Base-by-base conservation (phyloP, 169 alveolate species). In the Plasmodium knowlesi region DNA sequence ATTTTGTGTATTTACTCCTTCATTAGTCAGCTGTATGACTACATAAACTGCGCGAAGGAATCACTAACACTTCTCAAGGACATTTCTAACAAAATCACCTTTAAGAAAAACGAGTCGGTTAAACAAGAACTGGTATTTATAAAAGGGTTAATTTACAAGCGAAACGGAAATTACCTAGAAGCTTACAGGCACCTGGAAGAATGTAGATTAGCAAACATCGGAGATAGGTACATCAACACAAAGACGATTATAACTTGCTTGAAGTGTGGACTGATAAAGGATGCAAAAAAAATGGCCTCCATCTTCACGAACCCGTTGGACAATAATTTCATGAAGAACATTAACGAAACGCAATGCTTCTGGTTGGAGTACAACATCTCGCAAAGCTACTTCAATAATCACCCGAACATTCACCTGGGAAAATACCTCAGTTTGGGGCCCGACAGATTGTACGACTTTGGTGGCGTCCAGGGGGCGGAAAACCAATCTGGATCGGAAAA, bases 11-110 rank as follows among this genome's bases (percentile, higher is more conserved):
- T 89, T 34, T 50, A 89, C 71, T 89, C 94, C 6, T 89, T 89
- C 82, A 67, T 89, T 61, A 89, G 82, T 79, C 94, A 89, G 57
- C n/a, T 89, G 72, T 89, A 89, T 89, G 94, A 89, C 71, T 89
- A 89, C 82, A 89, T 89, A 39, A 89, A 89, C 50, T 89, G 89
- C 34, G 37, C 83, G 32, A 32, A 79, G 30, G 89, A 89, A 37
- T 54, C 94, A 14, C 53, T 89, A 79, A 14, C 43, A 8, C 46
- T 89, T 53, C 67, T 89, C 14, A 88, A 89, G 5, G 72, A 89
- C 50, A 54, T 89, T 53, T 78, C 79, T 6, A 79, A 89, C 19
- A 89, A 10, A 61, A 89, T 89, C 53, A 70, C 71, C 71, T 41
- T 78, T 30, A 89, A 89, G 39, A 46, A 4, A 0, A 89, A 89